Evolutionary conservation across 345 rosid genomes (phyloP).

Genomic region (Lepidium aucheri): DNA sequence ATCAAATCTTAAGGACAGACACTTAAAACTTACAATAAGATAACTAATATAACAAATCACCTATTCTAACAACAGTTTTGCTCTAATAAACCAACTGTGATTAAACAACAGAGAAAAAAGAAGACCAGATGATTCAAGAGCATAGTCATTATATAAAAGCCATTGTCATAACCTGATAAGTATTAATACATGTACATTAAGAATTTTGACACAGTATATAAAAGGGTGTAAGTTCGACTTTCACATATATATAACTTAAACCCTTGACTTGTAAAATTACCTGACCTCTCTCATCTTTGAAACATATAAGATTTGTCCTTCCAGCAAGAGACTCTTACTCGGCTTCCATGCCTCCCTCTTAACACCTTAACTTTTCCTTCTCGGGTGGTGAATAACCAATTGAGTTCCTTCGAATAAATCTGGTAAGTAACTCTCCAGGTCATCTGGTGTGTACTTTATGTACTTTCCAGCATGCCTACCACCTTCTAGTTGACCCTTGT

Average conservation of each 20-base stretch:
- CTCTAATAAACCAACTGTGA: conserved; percentile 7
- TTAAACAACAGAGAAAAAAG: not conserved
- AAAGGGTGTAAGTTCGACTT: conserved; percentile 16
- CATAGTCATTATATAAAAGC: conserved; percentile 14
- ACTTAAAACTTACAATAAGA: not conserved
- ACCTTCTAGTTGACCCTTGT: conserved; percentile 66
- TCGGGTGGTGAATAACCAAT: conserved; percentile 66
- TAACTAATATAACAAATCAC: not conserved
- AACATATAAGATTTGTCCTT: conserved; percentile 1
- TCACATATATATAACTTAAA: conserved; percentile 24
- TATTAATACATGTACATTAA: conserved; percentile 47
- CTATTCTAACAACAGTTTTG: not conserved
- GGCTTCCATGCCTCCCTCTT: conserved; percentile 5
- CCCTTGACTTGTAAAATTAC: conserved; percentile 15
- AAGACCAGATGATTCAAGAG: conserved; percentile 9
- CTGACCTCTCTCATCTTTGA: conserved; percentile 15
- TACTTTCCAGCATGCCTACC: conserved; percentile 87
- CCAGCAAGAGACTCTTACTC: not conserved
- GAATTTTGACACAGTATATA: conserved; percentile 34
- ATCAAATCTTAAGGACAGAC: not conserved
- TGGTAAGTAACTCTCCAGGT: conserved; percentile 65
- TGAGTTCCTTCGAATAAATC: conserved; percentile 88
- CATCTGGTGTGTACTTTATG: conserved; percentile 89
- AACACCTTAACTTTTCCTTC: conserved; percentile 62
- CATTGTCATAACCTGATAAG: conserved; percentile 16